Base-by-base conservation (phyloP, 768 basidiomycete species). In the Albatrellus ellisii region DNA sequence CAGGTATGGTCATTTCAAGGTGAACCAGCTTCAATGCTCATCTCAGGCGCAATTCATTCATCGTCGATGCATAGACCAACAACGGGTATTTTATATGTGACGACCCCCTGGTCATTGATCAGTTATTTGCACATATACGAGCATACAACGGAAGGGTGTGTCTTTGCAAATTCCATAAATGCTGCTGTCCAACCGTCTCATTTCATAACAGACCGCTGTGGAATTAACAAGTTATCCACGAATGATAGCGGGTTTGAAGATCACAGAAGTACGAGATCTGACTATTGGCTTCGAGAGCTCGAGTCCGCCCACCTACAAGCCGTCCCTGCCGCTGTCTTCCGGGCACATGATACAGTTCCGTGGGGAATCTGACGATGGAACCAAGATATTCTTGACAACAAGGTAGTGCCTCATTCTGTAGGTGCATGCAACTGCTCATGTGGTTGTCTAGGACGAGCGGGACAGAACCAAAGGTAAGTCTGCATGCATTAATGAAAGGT, bases 281-380 rank as follows among this genome's bases (percentile, higher is more conserved):
- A 90, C 88, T 2, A 62, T 62, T 17, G 84, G 81, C 15, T 87
- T 80, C 55, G 86, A 88, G 49, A 85, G 77, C 49, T 65, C 66
- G 5, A 82, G 86, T 51, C 67, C 78, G n/a, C 79, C 81, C 1
- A 65, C 65, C 2, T 76, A 67, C 54, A 60, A 68, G 49, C 79
- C 85, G 10, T 59, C 61, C 21, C 61, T 86, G 15, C 81, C 80
- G 15, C 57, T 85, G 26, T 85, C 86, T 15, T 78, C 77, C 0
- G 79, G 86, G 5, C 79, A 91, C 49, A 90, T 91, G 89, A 75
- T 91, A 31, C 79, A 83, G 49, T 81, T 92, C 56, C 63, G 75
- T 40, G 81, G 75, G 2, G 61, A 62, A 43, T 47, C 55, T 33
- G 51, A 37, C 7, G 59, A 62, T 22, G 69, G 59, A 4, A 67